Evolutionary conservation across 2,329 filamentous ascomycete genomes (phyloP), one percentile per base, ranked within the genome.

Genomic region (Curvularia sp.): DNA sequence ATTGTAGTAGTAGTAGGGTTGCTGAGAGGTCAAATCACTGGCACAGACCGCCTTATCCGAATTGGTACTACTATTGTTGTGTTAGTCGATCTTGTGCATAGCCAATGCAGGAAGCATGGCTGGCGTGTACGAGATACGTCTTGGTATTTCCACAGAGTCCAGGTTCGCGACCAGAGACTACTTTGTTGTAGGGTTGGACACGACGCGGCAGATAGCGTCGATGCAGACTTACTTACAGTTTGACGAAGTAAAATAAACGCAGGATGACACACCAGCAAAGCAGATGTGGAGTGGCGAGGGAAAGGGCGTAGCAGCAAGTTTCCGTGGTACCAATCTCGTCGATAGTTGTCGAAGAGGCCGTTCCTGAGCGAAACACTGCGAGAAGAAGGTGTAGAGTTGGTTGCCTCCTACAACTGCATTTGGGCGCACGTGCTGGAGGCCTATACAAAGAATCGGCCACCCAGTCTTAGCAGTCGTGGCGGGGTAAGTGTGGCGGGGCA

Each of bases 31-130:
- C 28, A 42, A 53, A 38, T 53, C 45, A 21, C 42, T 47, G 48
- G 54, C 34, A 53, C 56, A 60, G 47, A 48, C 39, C 53, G 51
- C 70, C 72, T 73, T 74, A 66, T 72, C 63, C 52, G 51, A 57
- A 67, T 65, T 58, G 47, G 70, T 64, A 63, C 68, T 76, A 71
- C 53, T 48, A 73, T 76, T 74, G 72, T 74, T 69, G 10, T 46
- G 57, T 70, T 55, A 70, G 65, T 56, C 48, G 30, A 21, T 8
- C 18, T 18, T 21, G 21, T 46, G 12, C 21, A 42, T 12, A n/a
- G 39, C 21, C 23, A 42, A 42, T 42, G n/a, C 27, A 28, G 13
- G 13, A 25, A 42, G 21, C 39, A 42, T n/a, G 9, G 15, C 12
- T 21, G 15, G 12, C 8, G 21, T 42, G 5, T 21, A 42, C 12